phyloP scores from a whole-genome alignment of 352 stramenopile genomes.

The Globisporangium canariense region DNA sequence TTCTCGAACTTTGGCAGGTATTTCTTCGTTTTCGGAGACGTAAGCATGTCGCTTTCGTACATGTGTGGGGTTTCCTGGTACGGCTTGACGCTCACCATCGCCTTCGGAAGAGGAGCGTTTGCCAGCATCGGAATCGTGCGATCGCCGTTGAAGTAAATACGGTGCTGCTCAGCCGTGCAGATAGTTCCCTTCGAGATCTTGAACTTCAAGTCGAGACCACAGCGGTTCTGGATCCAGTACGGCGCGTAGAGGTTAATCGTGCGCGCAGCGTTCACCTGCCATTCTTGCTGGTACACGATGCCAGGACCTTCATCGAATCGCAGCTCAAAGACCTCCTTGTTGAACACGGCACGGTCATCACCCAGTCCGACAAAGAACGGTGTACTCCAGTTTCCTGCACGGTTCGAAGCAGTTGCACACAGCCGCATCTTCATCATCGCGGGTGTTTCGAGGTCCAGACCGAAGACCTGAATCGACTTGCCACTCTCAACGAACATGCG shows the following conservation, averaged over 20 bases:
- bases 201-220: conserved; percentile 68
- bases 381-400: conserved; percentile 49
- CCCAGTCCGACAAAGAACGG: conserved; percentile 64
- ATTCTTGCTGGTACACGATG: conserved; percentile 68
- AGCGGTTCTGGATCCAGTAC: conserved; percentile 87
- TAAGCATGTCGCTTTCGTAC: conserved; percentile 55
- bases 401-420: conserved; percentile 51
- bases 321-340: conserved; percentile 55
- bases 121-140: conserved; percentile 67
- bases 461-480: conserved; percentile 79
- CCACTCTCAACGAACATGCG: conserved; percentile 76
- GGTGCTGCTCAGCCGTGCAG: conserved; percentile 67
- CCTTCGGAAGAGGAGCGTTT: conserved; percentile 56
- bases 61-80: conserved; percentile 62
- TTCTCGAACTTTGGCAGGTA: conserved; percentile 72
- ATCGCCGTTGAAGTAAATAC: conserved; percentile 55
- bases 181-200: conserved; percentile 55
- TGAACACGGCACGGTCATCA: conserved; percentile 41
- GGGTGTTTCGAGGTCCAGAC: conserved; percentile 57
- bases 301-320: conserved; percentile 58
- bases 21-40: conserved; percentile 55
- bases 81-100: conserved; percentile 59
- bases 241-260: conserved; percentile 66
- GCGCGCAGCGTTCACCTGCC: conserved; percentile 51
- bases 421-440: conserved; percentile 79